Conservation (phyloP, 129 eudicot genomes). For the Flaveria linearis region DNA sequence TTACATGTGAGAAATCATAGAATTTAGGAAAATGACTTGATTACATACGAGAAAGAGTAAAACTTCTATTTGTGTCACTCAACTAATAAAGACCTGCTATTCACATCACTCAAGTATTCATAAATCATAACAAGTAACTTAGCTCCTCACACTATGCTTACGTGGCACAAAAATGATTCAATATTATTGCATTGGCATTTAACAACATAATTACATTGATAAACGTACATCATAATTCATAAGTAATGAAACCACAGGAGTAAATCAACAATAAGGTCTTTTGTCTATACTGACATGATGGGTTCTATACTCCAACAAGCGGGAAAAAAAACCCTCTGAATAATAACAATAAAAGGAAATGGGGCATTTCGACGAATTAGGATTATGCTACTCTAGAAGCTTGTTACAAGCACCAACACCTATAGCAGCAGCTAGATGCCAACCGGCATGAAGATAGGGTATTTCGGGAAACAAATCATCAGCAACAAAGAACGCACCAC, state of each 20-base stretch:
- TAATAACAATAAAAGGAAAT: not conserved
- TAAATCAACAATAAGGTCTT: not conserved
- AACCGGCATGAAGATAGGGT: slow-evolving; percentile 92
- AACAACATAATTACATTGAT: slow-evolving; percentile 8
- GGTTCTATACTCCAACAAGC: slow-evolving; percentile 26
- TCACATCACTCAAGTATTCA: not conserved
- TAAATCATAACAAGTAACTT: not conserved
- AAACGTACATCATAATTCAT: slow-evolving; percentile 2
- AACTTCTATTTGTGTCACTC: not conserved
- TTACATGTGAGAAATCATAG: slow-evolving; percentile 8
- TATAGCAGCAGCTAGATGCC: slow-evolving; percentile 98
- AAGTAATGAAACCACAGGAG: slow-evolving; percentile 7
- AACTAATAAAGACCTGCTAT: not conserved
- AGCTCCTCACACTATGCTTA: slow-evolving; percentile 4
- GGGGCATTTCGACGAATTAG: slow-evolving; percentile 54
- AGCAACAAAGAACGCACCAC: slow-evolving; percentile 78
- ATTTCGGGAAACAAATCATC: slow-evolving; percentile 79
- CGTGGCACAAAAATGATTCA: not conserved
- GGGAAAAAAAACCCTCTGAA: slow-evolving; percentile 1
- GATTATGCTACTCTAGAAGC: slow-evolving; percentile 63
- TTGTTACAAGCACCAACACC: slow-evolving; percentile 90
- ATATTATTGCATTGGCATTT: slow-evolving; percentile 9
- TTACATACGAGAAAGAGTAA: not conserved
- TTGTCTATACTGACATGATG: slow-evolving; percentile 13
- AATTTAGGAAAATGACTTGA: not conserved